Base-by-base conservation (phyloP, 805 yeast genomes). In the Lipomyces yamadae region DNA sequence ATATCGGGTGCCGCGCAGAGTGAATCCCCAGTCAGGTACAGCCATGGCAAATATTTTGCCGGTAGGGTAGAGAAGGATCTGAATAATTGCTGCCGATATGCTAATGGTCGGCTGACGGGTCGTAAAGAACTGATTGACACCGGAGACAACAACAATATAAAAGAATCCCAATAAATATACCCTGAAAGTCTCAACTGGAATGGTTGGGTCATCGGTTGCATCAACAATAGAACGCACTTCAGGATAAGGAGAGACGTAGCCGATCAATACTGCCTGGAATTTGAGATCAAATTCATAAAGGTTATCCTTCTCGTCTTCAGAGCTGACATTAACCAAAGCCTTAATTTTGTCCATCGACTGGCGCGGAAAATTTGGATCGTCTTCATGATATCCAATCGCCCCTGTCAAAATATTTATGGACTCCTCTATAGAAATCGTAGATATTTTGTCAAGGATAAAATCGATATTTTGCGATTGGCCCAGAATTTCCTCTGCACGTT, bases 1-100 rank as follows among this genome's bases (percentile, higher is more conserved):
- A 61, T 74, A 72, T 72, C 80, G 77, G 24, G 71, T 75, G 60
- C 85, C 81, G 18, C 63, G 55, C 33, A 70, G 57, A 73, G 62
- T 61, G 37, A 70, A 65, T n/a, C 66, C 70, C 70, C 66, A 61
- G 34, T 65, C 66, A 2, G 70, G 70, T 1, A 67, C 55, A 13
- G 39, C 8, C 60, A 61, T 58, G 15, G 57, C 52, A 34, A 81
- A 66, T 13, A 54, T 11, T 58, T 78, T 76, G 63, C 92, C 92
- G 35, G 84, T 69, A 4, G 91, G 90, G 75, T 82, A 86, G 2
- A 89, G 82, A 59, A 86, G 67, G 1, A 92, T 91, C 81, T 85
- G 88, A 0, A 90, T 84, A 65, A 86, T 80, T 66, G 89, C 81
- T 45, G 89, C 84, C 34, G 85, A 82, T 57, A 88, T 88, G 64